phyloP scores from a whole-genome alignment of 345 rosid species.

The Corchorus olitorius region DNA sequence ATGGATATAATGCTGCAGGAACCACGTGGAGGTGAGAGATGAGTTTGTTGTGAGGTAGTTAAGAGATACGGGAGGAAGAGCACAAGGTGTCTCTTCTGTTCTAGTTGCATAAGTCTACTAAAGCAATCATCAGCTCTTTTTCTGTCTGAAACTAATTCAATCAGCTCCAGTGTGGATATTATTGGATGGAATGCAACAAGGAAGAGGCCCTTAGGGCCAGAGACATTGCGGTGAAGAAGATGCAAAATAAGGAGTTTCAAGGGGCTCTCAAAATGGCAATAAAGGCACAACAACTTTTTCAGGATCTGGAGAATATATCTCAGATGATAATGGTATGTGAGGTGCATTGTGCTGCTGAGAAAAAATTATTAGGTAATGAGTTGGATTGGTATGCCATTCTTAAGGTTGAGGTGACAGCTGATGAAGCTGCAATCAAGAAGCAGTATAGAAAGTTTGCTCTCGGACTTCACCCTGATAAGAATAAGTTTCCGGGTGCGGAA shows the following conservation, averaged over 20 bases:
- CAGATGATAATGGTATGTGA: conserved; percentile 83
- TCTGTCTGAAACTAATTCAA: conserved; percentile 4
- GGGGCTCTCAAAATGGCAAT: conserved; percentile 75
- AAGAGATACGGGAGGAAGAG: conserved; percentile 10
- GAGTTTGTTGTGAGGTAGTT: neutral
- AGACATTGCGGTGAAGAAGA: conserved; percentile 58
- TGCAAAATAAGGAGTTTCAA: conserved; percentile 60
- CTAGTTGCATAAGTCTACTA: neutral
- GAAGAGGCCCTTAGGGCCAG: conserved; percentile 91
- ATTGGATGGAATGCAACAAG: conserved; percentile 74
- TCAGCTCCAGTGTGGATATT: neutral
- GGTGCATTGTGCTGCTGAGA: conserved; percentile 73
- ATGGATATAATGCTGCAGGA: conserved; percentile 17
- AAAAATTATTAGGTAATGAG: conserved; percentile 61
- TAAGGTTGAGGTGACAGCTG: conserved; percentile 60
- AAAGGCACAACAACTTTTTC: conserved; percentile 70
- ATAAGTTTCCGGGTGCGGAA: conserved; percentile 89
- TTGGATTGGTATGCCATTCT: conserved; percentile 90
- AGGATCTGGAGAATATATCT: conserved; percentile 55
- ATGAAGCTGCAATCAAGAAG: conserved; percentile 73
- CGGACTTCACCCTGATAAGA: conserved; percentile 91
- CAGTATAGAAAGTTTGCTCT: conserved; percentile 87
- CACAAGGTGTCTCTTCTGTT: neutral
- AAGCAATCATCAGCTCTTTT: neutral
- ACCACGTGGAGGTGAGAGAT: neutral